phyloP scores from a whole-genome alignment of 2,329 filamentous ascomycete genomes.

The Cercospora sojina region DNA sequence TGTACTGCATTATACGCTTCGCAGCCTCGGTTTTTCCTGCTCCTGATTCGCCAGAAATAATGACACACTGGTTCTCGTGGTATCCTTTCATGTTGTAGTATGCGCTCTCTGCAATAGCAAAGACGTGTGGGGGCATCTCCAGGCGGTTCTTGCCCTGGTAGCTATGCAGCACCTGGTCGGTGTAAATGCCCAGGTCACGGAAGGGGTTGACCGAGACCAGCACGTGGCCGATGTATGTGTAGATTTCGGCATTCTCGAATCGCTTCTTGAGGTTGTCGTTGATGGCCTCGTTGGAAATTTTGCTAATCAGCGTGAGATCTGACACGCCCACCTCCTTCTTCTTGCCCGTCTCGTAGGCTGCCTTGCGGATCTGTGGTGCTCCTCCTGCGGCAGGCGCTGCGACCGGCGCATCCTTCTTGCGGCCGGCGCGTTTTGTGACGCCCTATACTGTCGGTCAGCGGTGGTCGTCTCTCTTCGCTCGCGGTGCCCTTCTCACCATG shows the following conservation, averaged over 20 bases:
- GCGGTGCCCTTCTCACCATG: conserved; percentile 2
- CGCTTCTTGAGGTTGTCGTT: conserved; percentile 99
- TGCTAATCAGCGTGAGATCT: conserved; percentile 94
- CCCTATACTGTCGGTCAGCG: conserved; percentile 41
- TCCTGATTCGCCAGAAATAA: conserved; percentile 97
- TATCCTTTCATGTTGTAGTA: conserved; percentile 99
- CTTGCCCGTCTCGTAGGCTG: conserved; percentile 91
- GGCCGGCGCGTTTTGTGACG: conserved; percentile 58
- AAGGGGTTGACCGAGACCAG: conserved; percentile 98
- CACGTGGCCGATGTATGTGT: conserved; percentile 99
- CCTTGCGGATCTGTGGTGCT: conserved; percentile 81
- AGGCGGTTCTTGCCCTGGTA: conserved; percentile 97
- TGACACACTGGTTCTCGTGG: conserved; percentile 98
- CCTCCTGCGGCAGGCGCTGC: conserved; percentile 42
- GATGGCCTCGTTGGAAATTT: conserved; percentile 98
- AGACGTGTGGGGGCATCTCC: conserved; percentile 84
- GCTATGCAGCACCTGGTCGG: conserved; percentile 85
- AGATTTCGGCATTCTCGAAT: conserved; percentile 96
- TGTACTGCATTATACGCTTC: conserved; percentile 99
- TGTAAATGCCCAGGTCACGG: conserved; percentile 93
- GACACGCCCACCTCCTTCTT: conserved; percentile 99
- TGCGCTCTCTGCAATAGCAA: conserved; percentile 89
- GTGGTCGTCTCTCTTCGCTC: background rate
- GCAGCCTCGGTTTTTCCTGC: conserved; percentile 98
- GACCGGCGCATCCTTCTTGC: conserved; percentile 54